A percentile compares a stretch with the other conserved stretches of the same genome.
Conservation (phyloP, 75 land plant genomes). For the Pinus taeda region DNA sequence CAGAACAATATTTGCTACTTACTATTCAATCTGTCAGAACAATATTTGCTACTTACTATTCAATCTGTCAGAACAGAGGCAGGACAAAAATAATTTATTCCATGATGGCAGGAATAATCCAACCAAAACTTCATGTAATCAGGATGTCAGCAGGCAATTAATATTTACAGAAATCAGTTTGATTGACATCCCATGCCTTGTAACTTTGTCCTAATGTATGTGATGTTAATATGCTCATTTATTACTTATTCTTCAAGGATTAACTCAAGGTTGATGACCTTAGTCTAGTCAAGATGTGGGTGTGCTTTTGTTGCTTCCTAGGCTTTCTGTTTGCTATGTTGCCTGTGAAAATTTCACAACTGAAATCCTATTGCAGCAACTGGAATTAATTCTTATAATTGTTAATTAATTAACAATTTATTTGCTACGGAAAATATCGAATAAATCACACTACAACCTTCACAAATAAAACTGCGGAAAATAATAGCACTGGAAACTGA, state of each 20-base stretch:
- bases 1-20: neutral
- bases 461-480: too few relatives aligned
- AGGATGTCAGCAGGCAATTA: neutral
- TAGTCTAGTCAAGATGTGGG: neutral
- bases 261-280: neutral
- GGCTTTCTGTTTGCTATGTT: neutral
- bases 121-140: neutral
- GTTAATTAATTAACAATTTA: too few relatives aligned
- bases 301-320: neutral
- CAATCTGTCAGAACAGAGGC: too few relatives aligned
- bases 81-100: neutral
- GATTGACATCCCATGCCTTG: neutral
- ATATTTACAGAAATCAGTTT: neutral
- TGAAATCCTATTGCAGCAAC: too few relatives aligned
- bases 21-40: neutral
- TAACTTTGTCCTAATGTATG: neutral
- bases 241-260: too few relatives aligned
- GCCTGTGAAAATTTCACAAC: neutral
- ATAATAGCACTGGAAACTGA: too few relatives aligned
- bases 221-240: neutral
- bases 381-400: too few relatives aligned
- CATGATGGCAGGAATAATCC: neutral
- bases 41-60: neutral
- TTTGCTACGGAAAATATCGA: too few relatives aligned
- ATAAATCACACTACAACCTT: too few relatives aligned